Base-by-base conservation (phyloP, 2,329 filamentous ascomycete genomes). In the Aspergillus pseudoterreus region DNA sequence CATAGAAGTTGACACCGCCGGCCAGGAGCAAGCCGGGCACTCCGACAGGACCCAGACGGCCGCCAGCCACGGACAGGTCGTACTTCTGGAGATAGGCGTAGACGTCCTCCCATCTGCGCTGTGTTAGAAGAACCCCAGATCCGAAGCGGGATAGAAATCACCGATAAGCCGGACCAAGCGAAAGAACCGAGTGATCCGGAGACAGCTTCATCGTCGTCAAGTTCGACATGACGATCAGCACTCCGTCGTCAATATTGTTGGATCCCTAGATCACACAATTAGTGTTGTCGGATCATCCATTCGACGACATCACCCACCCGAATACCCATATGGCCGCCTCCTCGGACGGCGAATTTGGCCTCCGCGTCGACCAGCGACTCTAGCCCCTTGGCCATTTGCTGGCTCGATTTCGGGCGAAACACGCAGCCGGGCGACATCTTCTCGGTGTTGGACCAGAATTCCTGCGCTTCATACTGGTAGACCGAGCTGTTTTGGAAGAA, bases 391-490 rank as follows among this genome's bases (percentile, higher is more conserved):
- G 61, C 62, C 22, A 71, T 50, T 30, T 69, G 56, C 3, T 33
- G 43, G 22, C 58, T 61, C 3, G 58, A 63, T 33, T 62, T 52
- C 12, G 68, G 68, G 15, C 68, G 67, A 53, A 68, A 69, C n/a
- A 70, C 62, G 43, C 68, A 70, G 8, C 56, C 60, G 4, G 68
- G 67, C 22, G 56, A 58, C 56, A 68, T 54, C 35, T 68, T 57
- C 59, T 70, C 64, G 10, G 66, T 70, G 53, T 69, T 68, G 11
- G 68, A 69, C 68, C 68, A 69, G 56, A 70, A 70, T 43, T 66
- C 54, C 44, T 61, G 53, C 24, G 60, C 49, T 53, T 70, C 67
- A 46, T 66, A 65, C 10, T 61, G 45, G 53, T 70, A 70, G 4
- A 69, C 65, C 3, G 39, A 32, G 39, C 49, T 58, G 27, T 52